Conservation (phyloP, 176 grass and related monocot species). For the Carex myosuroides region DNA sequence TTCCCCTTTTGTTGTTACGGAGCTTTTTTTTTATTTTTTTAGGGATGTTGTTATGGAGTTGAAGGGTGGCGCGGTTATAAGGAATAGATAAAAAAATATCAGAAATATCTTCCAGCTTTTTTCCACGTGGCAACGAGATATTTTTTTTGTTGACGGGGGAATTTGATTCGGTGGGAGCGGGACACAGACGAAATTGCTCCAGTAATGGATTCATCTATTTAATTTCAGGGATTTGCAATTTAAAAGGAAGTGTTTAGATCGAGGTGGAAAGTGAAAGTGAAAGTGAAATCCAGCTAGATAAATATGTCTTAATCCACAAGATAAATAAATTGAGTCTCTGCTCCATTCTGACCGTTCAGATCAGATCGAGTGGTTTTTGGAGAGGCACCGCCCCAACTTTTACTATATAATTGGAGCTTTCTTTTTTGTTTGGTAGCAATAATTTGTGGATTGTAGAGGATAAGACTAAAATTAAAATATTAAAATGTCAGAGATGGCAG, state of each 20-base stretch:
- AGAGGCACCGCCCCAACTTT: background rate
- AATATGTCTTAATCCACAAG: background rate
- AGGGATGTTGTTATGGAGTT: background rate
- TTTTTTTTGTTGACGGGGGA: background rate
- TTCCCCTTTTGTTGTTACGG: background rate
- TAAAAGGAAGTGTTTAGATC: background rate
- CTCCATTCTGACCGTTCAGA: background rate
- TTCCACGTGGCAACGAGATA: background rate
- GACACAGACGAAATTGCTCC: background rate
- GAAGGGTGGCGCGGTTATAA: background rate
- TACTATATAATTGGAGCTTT: too few relatives aligned
- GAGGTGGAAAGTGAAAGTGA: background rate
- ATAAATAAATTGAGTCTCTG: background rate
- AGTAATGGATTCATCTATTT: background rate
- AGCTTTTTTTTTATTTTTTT: background rate
- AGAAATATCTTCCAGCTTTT: background rate
- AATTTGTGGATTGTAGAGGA: background rate
- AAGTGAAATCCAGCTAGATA: background rate
- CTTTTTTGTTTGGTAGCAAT: too few relatives aligned
- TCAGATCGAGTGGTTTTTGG: background rate
- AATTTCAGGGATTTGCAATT: constrained; percentile 9
- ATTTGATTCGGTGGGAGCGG: background rate
- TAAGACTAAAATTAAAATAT: background rate
- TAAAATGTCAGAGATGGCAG: background rate
- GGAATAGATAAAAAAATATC: background rate